phyloP scores from a whole-genome alignment of 345 rosid genomes.

The Ceriops zippeliana region DNA sequence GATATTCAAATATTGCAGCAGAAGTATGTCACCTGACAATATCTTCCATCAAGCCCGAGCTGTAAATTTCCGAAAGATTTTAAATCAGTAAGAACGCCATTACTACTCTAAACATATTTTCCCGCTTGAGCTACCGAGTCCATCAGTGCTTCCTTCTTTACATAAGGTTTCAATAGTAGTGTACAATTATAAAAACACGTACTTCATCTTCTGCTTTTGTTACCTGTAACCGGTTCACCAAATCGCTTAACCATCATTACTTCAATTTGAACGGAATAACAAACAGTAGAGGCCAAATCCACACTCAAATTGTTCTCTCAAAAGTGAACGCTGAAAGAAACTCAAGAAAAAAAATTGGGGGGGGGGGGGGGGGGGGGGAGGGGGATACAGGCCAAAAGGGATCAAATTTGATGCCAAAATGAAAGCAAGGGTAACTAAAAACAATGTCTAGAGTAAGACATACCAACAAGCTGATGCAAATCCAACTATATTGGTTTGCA shows the following conservation, averaged over 20 bases:
- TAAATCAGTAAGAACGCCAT: constrained; percentile 68
- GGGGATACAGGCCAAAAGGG: too few relatives aligned
- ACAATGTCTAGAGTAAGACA: background rate
- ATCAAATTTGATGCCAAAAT: background rate
- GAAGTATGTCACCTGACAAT: constrained; percentile 45
- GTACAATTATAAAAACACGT: constrained; percentile 94
- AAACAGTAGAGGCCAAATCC: background rate
- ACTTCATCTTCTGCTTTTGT: background rate
- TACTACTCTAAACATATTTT: constrained; percentile 57
- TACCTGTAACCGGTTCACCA: background rate
- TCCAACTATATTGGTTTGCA: background rate
- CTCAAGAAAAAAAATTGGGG: too few relatives aligned
- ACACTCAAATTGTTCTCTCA: background rate
- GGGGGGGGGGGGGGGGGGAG: too few relatives aligned
- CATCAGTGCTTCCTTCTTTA: constrained; percentile 43
- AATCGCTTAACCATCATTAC: background rate
- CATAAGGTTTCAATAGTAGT: constrained; percentile 69
- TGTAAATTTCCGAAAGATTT: constrained; percentile 64
- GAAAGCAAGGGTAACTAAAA: background rate
- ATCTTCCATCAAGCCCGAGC: constrained; percentile 71
- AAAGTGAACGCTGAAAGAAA: background rate
- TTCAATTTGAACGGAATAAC: background rate
- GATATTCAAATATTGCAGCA: background rate
- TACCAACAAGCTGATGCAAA: background rate
- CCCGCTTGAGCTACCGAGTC: constrained; percentile 63